Evolutionary conservation across 768 basidiomycete genomes (phyloP), one percentile per base, ranked within the genome.

Genomic region (Tylopilus sp.): DNA sequence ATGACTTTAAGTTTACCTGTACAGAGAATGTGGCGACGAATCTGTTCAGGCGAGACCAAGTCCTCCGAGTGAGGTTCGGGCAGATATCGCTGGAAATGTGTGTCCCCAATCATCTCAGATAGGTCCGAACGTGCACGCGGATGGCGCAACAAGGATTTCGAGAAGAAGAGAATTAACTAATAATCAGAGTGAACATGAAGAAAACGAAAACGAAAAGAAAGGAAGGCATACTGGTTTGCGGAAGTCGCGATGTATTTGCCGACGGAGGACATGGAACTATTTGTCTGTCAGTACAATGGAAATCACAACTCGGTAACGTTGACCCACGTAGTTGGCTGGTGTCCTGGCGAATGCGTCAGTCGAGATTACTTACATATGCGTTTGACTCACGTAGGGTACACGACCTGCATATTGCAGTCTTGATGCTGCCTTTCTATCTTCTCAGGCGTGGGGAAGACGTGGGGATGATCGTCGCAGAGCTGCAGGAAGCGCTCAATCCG

Each of bases 331-430:
- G 78, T 95, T 98, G 45, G 94, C 89, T 8, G 97, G 95, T 1
- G 95, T 95, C 22, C 89, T 91, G 55, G 42, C 6, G n/a, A 26
- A 39, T 53, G 13, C 54, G 48, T 58, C 57, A 62, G 48, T 46
- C 40, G 47, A 6, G n/a, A 0, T 6, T 33, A 39, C 39, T 12
- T 11, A 15, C 22, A 39, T 23, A 25, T 13, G 51, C 50, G 25
- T 2, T 36, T 9, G 30, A 78, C 87, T 70, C 65, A 90, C 87
- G 94, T 94, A 5, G 94, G 91, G 73, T 98, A 98, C 25, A 95
- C 92, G 58, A 99, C 88, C 73, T 98, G 97, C 91, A 98, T 92
- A 68, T 98, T 99, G 73, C 95, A 97, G 69, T 99, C 97, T 74
- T 99, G 97, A 66, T 98, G 94, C 63, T 97, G 94, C 42, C 97